A percentile compares a stretch with the other conserved stretches of the same genome.
phyloP scores from a whole-genome alignment of 1,284 basidiomycete genomes.

The Trichosporon ovoides region DNA sequence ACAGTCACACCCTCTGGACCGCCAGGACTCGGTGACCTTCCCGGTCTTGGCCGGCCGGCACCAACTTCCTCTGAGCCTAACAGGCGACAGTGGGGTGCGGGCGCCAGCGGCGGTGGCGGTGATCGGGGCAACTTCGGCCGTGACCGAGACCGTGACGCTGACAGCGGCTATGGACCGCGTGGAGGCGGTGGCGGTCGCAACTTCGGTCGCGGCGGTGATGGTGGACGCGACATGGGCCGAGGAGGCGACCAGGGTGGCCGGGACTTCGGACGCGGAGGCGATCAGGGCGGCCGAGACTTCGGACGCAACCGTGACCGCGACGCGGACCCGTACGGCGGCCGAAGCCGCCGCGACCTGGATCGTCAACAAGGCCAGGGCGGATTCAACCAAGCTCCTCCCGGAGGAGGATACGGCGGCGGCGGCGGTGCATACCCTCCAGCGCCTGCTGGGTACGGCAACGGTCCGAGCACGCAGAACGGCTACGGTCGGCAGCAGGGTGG shows the following conservation, averaged over 20 bases:
- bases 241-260: constrained; percentile 29
- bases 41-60: not conserved
- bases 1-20: constrained; percentile 6
- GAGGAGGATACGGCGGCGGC: not conserved
- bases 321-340: constrained; percentile 1
- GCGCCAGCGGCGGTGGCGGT: constrained; percentile 19
- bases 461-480: constrained; percentile 5
- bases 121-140: not conserved
- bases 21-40: not conserved
- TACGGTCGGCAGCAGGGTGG: constrained; percentile 12
- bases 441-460: constrained; percentile 12
- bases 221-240: constrained; percentile 7
- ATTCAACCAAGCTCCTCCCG: not conserved
- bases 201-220: not conserved
- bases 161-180: not conserved
- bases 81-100: constrained; percentile 11
- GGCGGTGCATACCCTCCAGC: not conserved
- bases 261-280: constrained; percentile 31
- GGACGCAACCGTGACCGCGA: constrained; percentile 12
- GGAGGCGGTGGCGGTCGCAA: not conserved
- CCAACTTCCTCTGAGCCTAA: not conserved
- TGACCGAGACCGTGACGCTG: not conserved
- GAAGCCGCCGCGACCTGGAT: not conserved
- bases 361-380: not conserved
- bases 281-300: constrained; percentile 26